These are phyloP conservation scores for Saturnispora mendoncae DNA, from an alignment of 805 yeast genomes.

Conservation along the genomic window DNA sequence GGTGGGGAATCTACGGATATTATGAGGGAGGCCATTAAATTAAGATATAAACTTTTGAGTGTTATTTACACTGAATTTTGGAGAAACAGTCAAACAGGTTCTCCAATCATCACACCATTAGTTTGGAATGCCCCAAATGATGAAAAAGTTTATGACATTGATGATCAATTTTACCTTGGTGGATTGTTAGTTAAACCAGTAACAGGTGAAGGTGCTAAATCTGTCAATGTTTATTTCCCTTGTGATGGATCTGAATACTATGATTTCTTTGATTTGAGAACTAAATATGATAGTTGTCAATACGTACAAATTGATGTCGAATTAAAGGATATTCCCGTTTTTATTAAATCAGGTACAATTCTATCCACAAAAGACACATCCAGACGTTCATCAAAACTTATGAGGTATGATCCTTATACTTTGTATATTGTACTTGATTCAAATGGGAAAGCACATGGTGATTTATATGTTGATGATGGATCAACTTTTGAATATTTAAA, in stretches of 20 bases:
- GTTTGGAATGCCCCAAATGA: slow-evolving; percentile 47
- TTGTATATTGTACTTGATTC: slow-evolving; percentile 49
- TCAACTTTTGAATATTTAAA: slow-evolving; percentile 49
- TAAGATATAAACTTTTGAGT: slow-evolving; percentile 74
- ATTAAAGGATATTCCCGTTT: slow-evolving; percentile 59
- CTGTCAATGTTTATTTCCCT: slow-evolving; percentile 43
- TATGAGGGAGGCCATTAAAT: slow-evolving; percentile 60
- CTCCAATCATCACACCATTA: slow-evolving; percentile 66
- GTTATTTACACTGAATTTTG: slow-evolving; percentile 72
- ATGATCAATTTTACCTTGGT: slow-evolving; percentile 79
- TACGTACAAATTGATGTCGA: slow-evolving; percentile 40
- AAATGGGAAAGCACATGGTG: slow-evolving; percentile 38
- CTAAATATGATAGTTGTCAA: slow-evolving; percentile 25
- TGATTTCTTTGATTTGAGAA: slow-evolving; percentile 32
- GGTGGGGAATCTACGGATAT: slow-evolving; percentile 62
- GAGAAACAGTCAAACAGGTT: slow-evolving; percentile 49
- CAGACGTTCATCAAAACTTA: slow-evolving; percentile 70
- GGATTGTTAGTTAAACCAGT: slow-evolving; percentile 72
- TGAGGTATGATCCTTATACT: slow-evolving; percentile 76
- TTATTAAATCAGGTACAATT: slow-evolving; percentile 72
- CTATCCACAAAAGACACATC: slow-evolving; percentile 59
- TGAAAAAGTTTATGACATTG: slow-evolving; percentile 45
- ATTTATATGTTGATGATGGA: slow-evolving; percentile 78
- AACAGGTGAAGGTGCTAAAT: slow-evolving; percentile 40
- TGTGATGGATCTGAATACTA: slow-evolving; percentile 44